Base-by-base conservation (phyloP, 2,329 filamentous ascomycete species). In the Aspergillus glaucus region DNA sequence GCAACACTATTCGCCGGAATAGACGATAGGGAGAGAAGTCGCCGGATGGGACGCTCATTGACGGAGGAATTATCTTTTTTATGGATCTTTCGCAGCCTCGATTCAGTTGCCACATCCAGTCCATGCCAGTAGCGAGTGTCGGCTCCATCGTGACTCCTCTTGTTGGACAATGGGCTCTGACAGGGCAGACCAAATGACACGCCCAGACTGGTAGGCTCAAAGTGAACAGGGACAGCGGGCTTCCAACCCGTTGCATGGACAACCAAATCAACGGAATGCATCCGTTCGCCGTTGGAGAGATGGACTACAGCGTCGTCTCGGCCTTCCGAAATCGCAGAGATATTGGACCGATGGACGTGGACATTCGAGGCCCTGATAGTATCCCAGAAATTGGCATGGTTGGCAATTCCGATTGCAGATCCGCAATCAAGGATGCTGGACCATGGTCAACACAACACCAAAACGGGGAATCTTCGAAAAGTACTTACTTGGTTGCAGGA, bases 221-320 rank as follows among this genome's bases (percentile, higher is more conserved):
- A 59, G 6, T 45, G 37, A 28, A 60, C 55, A 2, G 57, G 55
- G 4, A 59, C 51, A 10, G 55, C 50, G 4, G 52, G 53, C 37
- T 56, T 59, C 30, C 57, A 62, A 3, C 59, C 59, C 5, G 59
- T 62, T 4, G 58, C 58, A 40, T 60, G 51, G 2, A 61, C 43
- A 9, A 58, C 47, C 4, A 62, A 45, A 30, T 61, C 57, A 4
- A 61, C 26, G 4, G 12, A 36, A 15, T 14, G 14, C 5, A 36
- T 15, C n/a, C 7, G 32, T 14, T 15, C 6, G 4, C 14, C 12
- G n/a, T 36, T 15, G n/a, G 32, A 14, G n/a, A 36, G 32, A 36
- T 36, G 32, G 7, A 36, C n/a, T 14, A 15, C n/a, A 6, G 32
- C 2, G 14, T 36, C 32, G 12, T 15, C 32, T 36, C 12, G 14